Evolutionary conservation across 805 yeast species (phyloP).

Genomic region (Wickerhamiella allomyrinae): DNA sequence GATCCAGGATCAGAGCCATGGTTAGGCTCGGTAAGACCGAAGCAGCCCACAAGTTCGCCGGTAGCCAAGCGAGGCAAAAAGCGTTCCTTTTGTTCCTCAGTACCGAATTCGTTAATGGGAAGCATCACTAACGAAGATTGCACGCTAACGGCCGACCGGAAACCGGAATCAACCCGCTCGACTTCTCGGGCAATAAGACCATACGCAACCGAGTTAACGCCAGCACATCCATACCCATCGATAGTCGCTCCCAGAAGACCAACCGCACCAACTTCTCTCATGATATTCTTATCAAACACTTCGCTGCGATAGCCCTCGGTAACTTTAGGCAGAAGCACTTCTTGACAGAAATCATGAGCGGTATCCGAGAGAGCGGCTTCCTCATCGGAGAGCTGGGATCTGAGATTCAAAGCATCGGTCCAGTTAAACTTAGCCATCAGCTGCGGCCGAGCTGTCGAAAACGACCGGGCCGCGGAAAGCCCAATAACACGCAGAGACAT

Average conservation of each 20-base stretch:
- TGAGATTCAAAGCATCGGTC: slow-evolving; percentile 27
- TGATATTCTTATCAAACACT: slow-evolving; percentile 23
- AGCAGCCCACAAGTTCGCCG: slow-evolving; percentile 40
- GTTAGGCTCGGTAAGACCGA: slow-evolving; percentile 52
- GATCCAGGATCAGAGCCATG: slow-evolving; percentile 49
- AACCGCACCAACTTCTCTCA: slow-evolving; percentile 30
- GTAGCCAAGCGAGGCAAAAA: slow-evolving; percentile 28
- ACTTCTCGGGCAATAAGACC: slow-evolving; percentile 33
- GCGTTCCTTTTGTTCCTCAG: slow-evolving; percentile 29
- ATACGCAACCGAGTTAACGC: slow-evolving; percentile 30
- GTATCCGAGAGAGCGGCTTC: slow-evolving; percentile 26
- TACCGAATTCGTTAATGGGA: slow-evolving; percentile 29
- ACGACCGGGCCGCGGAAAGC: not conserved
- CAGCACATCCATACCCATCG: slow-evolving; percentile 32
- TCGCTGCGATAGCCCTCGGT: slow-evolving; percentile 30
- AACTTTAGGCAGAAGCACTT: slow-evolving; percentile 27
- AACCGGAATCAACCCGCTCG: slow-evolving; percentile 33
- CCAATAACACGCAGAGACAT: not conserved
- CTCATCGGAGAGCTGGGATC: slow-evolving; percentile 26
- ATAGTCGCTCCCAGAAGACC: slow-evolving; percentile 31
- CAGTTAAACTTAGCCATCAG: slow-evolving; percentile 21
- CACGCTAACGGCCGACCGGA: slow-evolving; percentile 31
- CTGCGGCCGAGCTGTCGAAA: not conserved
- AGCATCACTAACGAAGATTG: slow-evolving; percentile 34
- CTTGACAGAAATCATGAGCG: slow-evolving; percentile 28